Base-by-base conservation (phyloP, 2,329 filamentous ascomycete genomes). In the Xylaria sp. region DNA sequence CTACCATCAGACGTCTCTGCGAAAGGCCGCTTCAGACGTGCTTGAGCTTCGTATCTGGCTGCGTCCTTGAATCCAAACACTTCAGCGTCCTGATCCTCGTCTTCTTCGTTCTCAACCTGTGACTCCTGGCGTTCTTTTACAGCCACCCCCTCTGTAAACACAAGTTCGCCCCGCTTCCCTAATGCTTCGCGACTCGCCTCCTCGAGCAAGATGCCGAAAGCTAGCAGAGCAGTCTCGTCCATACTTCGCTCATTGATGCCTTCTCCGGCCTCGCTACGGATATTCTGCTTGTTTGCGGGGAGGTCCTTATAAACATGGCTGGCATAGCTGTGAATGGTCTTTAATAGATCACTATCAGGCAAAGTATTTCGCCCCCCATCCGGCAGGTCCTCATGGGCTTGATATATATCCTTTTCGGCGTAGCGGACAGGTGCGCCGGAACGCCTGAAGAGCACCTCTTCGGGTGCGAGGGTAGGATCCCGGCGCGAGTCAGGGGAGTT, bases 161-260 rank as follows among this genome's bases (percentile, higher is more conserved):
- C 90, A 57, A 93, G 78, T 79, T 94, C 90, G 25, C 92, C 92
- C 13, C 83, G 86, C 64, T 84, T 82, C 4, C 91, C 92, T 23
- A 94, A 80, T 6, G 84, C 78, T 56, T 90, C 87, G 49, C 85
- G 83, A 18, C 87, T 85, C 2, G 88, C 86, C 79, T 95, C 92
- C 80, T 95, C 92, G 51, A 94, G 81, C 66, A 95, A 79, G 58
- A 95, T 89, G 1, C 92, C 92, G 75, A 95, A 84, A 0, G 92
- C 91, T 63, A 95, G 81, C 67, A 95, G 83, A 3, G 92, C 92
- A 15, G 91, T 93, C 81, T 93, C 92, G 76, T 95, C 91, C 87
- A 95, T 88, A 78, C 89, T 92, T 71, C 85, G 79, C 76, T 88
- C 85, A 68, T 88, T 84, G 46, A 86, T 33, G n/a, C 63, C 68